Evolutionary conservation across 202 grass and related monocot species (phyloP).

Genomic region (Dendrocalamus latiflorus): DNA sequence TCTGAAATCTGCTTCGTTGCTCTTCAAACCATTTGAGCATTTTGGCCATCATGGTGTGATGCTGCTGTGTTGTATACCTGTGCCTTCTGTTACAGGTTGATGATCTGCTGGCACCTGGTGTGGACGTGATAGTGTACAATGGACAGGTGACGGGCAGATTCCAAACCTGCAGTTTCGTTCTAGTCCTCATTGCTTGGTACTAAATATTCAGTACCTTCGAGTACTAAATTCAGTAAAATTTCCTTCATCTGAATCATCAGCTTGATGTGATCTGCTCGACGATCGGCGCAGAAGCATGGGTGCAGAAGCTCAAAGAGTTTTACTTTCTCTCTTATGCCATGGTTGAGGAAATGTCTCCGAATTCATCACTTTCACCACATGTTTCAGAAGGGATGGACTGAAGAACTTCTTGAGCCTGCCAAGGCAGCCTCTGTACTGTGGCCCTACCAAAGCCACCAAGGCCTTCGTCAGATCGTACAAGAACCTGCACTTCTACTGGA

Average conservation of each 20-base stretch:
- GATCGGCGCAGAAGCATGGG: conserved; percentile 57
- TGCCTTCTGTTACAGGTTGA: conserved; percentile 45
- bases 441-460: background rate
- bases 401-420: conserved; percentile 32
- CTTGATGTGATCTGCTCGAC: conserved; percentile 60
- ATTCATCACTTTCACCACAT: background rate
- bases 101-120: conserved; percentile 57
- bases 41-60: background rate
- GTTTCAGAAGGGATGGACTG: conserved; percentile 56
- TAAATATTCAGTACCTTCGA: background rate
- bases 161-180: background rate
- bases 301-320: conserved; percentile 49
- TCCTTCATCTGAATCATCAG: conserved; percentile 15
- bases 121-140: conserved; percentile 77
- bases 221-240: background rate
- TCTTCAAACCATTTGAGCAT: background rate
- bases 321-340: background rate
- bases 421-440: conserved; percentile 39
- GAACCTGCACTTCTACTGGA: conserved; percentile 63
- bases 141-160: conserved; percentile 54
- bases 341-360: too few relatives aligned
- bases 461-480: conserved; percentile 39
- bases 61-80: background rate
- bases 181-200: background rate
- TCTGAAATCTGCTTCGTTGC: background rate